These are phyloP conservation scores for Gynostemma pentaphyllum DNA, from an alignment of 306 rosid genomes.

Conservation along the genomic window DNA sequence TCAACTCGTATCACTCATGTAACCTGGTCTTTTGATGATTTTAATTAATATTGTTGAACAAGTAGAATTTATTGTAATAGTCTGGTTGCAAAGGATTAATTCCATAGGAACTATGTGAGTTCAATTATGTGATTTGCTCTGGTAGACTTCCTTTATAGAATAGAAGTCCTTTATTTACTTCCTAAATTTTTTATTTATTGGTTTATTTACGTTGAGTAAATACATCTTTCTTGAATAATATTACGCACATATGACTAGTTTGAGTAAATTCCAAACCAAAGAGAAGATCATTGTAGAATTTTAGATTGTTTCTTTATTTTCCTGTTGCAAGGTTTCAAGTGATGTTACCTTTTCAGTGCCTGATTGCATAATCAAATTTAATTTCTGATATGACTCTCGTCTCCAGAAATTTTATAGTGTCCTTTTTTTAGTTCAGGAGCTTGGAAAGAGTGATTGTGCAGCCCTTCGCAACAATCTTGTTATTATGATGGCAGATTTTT, in stretches of 20 bases:
- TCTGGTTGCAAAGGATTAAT: not conserved
- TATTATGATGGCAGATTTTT: slow-evolving; percentile 82
- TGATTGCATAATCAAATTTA: not conserved
- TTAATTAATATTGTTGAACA: not conserved
- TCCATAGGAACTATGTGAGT: not conserved
- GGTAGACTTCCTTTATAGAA: not conserved
- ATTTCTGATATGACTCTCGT: not conserved
- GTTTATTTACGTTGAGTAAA: not conserved
- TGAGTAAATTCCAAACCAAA: not conserved
- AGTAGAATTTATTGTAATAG: not conserved
- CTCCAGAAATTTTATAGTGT: not conserved
- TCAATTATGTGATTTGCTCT: not conserved
- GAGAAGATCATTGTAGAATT: not conserved
- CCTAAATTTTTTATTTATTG: not conserved
- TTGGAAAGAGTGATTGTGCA: slow-evolving; percentile 66
- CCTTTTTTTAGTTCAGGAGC: slow-evolving; percentile 39
- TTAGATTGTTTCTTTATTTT: not conserved
- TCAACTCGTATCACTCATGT: slow-evolving; percentile 1
- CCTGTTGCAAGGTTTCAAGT: not conserved
- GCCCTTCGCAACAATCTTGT: slow-evolving; percentile 88
- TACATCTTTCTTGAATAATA: not conserved
- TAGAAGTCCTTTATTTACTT: not conserved
- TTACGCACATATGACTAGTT: not conserved
- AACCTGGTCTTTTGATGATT: not conserved
- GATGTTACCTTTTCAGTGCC: not conserved